Percentiles rank a stretch among this genome's conserved stretches.
Evolutionary conservation across 305 asterid genomes (phyloP).

Genomic region (Euphrasia arctica): DNA sequence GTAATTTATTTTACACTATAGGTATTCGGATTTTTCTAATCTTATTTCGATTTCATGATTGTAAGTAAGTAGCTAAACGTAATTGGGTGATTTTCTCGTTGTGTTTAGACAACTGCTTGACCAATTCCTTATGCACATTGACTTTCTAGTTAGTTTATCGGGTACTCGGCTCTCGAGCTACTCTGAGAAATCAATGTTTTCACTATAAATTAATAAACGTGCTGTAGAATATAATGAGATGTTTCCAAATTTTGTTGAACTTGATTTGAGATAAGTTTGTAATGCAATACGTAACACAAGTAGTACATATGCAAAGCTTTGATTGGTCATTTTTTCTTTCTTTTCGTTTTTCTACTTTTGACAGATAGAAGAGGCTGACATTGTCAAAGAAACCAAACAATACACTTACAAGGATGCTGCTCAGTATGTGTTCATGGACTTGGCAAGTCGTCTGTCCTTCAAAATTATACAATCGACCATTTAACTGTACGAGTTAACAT

Average conservation of each 20-base stretch:
- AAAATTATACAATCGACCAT: conserved; percentile 8
- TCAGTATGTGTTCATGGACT: conserved; percentile 94
- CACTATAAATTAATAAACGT: neutral
- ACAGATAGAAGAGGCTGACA: conserved; percentile 83
- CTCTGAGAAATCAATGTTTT: neutral
- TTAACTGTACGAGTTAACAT: conserved; percentile 4
- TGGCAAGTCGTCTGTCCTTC: conserved; percentile 43
- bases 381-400: conserved; percentile 84
- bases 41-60: neutral
- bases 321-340: neutral
- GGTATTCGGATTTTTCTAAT: neutral
- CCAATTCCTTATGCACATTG: neutral
- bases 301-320: neutral
- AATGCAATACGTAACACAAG: neutral
- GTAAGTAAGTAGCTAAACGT: conserved; percentile 4
- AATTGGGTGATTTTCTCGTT: neutral
- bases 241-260: neutral
- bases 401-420: conserved; percentile 89
- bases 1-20: conserved; percentile 37
- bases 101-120: neutral
- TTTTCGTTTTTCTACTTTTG: conserved; percentile 16
- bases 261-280: conserved; percentile 3
- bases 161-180: neutral
- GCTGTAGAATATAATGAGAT: neutral
- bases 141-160: neutral